These are phyloP conservation scores for Naganishia onofrii DNA, from an alignment of 768 basidiomycete genomes.

Conservation along the genomic window DNA sequence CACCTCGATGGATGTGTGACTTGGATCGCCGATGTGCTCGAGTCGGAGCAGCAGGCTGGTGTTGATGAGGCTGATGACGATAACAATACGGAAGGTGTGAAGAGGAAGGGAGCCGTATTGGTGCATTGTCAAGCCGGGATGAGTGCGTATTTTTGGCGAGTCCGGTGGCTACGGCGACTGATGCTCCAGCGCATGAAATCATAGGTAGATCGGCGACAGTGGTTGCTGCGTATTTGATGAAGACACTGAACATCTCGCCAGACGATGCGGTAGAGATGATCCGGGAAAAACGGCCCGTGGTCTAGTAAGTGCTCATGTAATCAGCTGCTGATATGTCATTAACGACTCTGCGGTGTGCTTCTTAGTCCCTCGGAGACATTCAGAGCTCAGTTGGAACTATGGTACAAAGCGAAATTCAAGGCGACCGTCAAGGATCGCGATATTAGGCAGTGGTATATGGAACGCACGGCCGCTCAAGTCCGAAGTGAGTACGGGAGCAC, in stretches of 20 bases:
- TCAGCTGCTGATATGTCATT: background rate
- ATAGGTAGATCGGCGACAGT: constrained; percentile 69
- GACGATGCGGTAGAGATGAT: constrained; percentile 69
- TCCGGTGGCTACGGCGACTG: constrained; percentile 56
- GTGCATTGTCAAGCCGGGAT: constrained; percentile 89
- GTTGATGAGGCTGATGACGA: constrained; percentile 72
- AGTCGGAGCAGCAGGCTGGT: constrained; percentile 63
- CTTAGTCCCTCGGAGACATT: constrained; percentile 82
- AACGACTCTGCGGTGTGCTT: too few relatives aligned
- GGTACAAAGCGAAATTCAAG: constrained; percentile 68
- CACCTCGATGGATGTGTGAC: constrained; percentile 76
- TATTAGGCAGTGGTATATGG: constrained; percentile 79
- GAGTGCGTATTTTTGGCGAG: constrained; percentile 56
- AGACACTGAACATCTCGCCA: constrained; percentile 61
- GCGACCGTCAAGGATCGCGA: constrained; percentile 66
- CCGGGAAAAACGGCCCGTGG: constrained; percentile 62
- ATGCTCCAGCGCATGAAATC: background rate
- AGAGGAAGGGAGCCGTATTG: constrained; percentile 71
- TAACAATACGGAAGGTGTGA: constrained; percentile 65
- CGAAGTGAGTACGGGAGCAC: background rate
- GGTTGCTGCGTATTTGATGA: constrained; percentile 85
- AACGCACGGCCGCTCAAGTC: constrained; percentile 68
- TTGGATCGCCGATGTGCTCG: constrained; percentile 75
- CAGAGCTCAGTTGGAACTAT: constrained; percentile 73
- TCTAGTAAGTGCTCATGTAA: constrained; percentile 61